These are phyloP conservation scores for Peribolospora kevripleyi DNA, from an alignment of 768 basidiomycete species.

Conservation along the genomic window DNA sequence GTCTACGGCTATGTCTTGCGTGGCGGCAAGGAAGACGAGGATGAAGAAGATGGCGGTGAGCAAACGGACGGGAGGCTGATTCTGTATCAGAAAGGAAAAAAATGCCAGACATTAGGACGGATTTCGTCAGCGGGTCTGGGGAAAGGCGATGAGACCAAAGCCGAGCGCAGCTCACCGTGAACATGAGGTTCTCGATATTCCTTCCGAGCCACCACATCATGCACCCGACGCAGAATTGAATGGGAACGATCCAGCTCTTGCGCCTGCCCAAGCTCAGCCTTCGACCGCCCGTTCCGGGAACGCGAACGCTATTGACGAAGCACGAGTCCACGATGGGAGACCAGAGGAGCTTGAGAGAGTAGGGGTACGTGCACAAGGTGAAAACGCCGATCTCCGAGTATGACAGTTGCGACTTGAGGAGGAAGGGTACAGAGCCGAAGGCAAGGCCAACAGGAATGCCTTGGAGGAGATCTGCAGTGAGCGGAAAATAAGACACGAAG, in stretches of 20 bases:
- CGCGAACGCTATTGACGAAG: slow-evolving; percentile 38
- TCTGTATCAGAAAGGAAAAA: slow-evolving; percentile 27
- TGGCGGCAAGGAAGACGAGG: slow-evolving; percentile 84
- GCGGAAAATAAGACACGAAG: neutral
- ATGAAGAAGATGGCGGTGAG: slow-evolving; percentile 66
- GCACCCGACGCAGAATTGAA: slow-evolving; percentile 69
- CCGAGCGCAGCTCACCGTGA: slow-evolving; percentile 32
- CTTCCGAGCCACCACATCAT: slow-evolving; percentile 28
- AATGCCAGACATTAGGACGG: neutral
- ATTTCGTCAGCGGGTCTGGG: neutral
- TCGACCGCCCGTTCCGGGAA: neutral
- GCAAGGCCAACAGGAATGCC: slow-evolving; percentile 87
- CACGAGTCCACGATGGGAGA: slow-evolving; percentile 88
- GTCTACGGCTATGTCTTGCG: slow-evolving; percentile 97
- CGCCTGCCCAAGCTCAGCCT: slow-evolving; percentile 38
- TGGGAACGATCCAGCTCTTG: slow-evolving; percentile 97
- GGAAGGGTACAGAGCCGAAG: slow-evolving; percentile 85
- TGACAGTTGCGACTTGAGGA: slow-evolving; percentile 78
- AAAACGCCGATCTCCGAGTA: slow-evolving; percentile 93
- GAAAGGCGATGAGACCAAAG: neutral
- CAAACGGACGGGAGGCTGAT: slow-evolving; percentile 47
- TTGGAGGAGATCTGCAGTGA: slow-evolving; percentile 30
- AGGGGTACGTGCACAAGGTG: slow-evolving; percentile 75
- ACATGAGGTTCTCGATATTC: slow-evolving; percentile 49
- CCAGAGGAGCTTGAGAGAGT: slow-evolving; percentile 91